Conservation (phyloP, 345 rosid genomes). For the Psidium friedrichsthalianum region DNA sequence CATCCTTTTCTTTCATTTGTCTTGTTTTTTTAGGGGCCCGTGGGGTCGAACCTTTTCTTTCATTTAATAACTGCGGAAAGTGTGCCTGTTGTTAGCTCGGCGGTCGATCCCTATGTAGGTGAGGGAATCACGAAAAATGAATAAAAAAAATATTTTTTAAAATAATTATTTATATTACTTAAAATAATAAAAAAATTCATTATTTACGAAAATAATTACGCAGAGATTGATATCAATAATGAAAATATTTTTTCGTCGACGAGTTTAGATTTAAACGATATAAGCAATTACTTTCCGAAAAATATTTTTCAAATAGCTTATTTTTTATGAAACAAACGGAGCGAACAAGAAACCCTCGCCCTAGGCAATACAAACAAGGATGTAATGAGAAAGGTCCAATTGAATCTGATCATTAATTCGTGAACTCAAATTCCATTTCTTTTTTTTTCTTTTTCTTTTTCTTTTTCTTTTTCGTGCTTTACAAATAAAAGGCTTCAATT, state of each 20-base stretch:
- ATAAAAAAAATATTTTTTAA: too few species aligned
- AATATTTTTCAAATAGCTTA: too few species aligned
- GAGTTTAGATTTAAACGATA: too few species aligned
- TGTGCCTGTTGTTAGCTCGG: not conserved
- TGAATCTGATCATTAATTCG: not conserved
- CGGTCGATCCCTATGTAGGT: not conserved
- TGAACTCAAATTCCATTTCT: not conserved
- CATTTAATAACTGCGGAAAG: not conserved
- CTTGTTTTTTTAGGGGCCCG: not conserved
- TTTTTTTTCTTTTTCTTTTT: too few species aligned
- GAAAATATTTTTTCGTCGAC: too few species aligned
- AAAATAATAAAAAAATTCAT: too few species aligned
- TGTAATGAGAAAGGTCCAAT: not conserved
- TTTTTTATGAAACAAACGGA: too few species aligned
- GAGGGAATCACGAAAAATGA: too few species aligned
- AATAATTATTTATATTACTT: too few species aligned
- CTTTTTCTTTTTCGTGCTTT: not conserved
- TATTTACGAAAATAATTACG: too few species aligned
- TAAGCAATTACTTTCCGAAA: too few species aligned
- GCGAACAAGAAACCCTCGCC: not conserved
- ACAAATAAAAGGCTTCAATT: not conserved
- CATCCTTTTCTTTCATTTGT: not conserved
- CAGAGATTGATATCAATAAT: too few species aligned
- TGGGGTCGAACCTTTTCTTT: not conserved
- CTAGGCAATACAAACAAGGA: not conserved